Base-by-base conservation (phyloP, 345 rosid genomes). In the Gynandropsis gynandra region DNA sequence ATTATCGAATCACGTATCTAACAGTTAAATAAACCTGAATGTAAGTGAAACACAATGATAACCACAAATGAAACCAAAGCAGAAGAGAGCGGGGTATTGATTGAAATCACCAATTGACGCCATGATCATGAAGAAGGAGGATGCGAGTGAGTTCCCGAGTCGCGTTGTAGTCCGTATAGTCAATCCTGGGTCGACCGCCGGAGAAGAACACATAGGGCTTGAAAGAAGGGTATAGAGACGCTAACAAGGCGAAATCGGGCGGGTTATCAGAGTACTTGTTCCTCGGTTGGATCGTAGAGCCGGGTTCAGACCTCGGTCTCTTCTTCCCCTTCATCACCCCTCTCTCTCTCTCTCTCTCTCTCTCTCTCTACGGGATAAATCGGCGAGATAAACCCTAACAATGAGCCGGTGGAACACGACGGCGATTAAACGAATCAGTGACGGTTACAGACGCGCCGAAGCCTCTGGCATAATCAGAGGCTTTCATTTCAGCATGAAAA, bases 111-210 rank as follows among this genome's bases (percentile, higher is more conserved):
- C 95, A 79, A 41, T 68, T 45, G 64, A 92, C 62, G 50, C 58
- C 69, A 10, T 85, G 85, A 50, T 85, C 95, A 42, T 87, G 89
- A 42, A 82, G 70, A 12, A 92, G 96, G 42, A 87, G 73, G 72
- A 66, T 56, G 31, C 95, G 83, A 11, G 93, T 87, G 67, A 92
- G 96, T 55, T 92, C 95, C 3, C 95, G 74, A 19, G 89, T 80
- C 21, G 96, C 82, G 63, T 85, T 78, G 76, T 78, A 85, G 58
- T 87, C 86, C 29, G 96, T 77, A 96, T 96, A 92, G 51, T 92
- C 81, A 50, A 92, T 82, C 50, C 76, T 78, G 48, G 95, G 77
- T 33, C 79, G 72, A 42, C 66, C 81, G 21, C 79, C 73, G 46
- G 79, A 64, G 72, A 72, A 78, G 72, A 61, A 81, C 31, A 87